Evolutionary conservation across 2,329 filamentous ascomycete genomes (phyloP), one percentile per base, ranked within the genome.

Genomic region (Diaporthe citri): DNA sequence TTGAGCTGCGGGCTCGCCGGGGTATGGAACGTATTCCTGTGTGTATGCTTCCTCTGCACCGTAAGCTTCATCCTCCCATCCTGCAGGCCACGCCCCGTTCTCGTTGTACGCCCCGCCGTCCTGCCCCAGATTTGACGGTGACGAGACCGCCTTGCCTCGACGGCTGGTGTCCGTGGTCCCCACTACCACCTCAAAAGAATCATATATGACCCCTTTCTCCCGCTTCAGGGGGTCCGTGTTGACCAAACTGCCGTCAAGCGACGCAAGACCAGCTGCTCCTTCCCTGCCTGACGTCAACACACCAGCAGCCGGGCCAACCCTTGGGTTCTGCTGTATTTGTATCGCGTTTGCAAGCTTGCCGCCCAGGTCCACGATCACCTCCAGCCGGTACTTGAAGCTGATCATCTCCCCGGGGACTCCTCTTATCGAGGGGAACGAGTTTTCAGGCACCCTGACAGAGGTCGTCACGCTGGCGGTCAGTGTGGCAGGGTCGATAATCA

Each of bases 361-460:
- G 62, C 97, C 96, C 0, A 98, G 88, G 81, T 99, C 97, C 31
- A 98, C 91, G 39, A 98, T 93, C 3, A 98, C 94, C 83, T 99
- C 97, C 28, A 98, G 90, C 78, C 96, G 94, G 81, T 99, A 98
- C 78, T 93, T 95, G 86, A 99, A 98, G 79, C 93, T 95, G 78
- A 99, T 97, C 92, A 98, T 97, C 46, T 94, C 93, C 4, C 96
- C 95, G 0, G 97, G 97, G 0, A 98, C 95, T 72, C 93, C 93
- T 39, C 92, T 92, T 77, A 98, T 98, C 2, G 96, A 98, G 0
- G 97, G 96, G 79, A 98, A 98, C 0, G 92, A 92, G 80, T 98
- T 95, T 77, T 97, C 95, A 0, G 97, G 97, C 3, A 98, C 91
- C 78, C 95, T 92, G 22, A 99, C 91, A 4, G 94, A 93, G 5